Evolutionary conservation across 371 early-diverging fungal species (phyloP), one percentile per base, ranked within the genome.

Genomic region (Basidiobolus meristosporus): DNA sequence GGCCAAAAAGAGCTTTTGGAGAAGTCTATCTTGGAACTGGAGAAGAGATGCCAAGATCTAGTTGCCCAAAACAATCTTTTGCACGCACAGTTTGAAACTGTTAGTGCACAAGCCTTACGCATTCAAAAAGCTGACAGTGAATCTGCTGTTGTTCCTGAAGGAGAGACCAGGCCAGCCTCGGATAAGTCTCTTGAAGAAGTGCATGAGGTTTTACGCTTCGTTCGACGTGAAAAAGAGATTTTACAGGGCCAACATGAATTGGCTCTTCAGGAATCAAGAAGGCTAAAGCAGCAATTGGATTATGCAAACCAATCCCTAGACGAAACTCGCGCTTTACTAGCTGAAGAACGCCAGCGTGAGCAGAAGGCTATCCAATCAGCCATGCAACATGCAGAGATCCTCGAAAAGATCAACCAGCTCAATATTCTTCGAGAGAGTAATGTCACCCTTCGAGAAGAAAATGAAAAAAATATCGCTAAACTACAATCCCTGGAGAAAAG

Each of bases 381-480:
- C 40, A 30, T 59, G 17, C 62, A 68, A 50, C 65, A 77, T 36
- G 44, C 55, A 35, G 68, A 73, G 42, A 57, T 75, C 30, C 40
- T 71, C 46, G 68, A 66, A 39, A 71, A 73, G 57, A 53, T 71
- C 38, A 63, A 76, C 42, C 65, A 75, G 38, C 42, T 67, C 30
- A 64, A 62, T 46, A 42, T 80, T 16, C 49, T 82, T 29, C 70
- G 75, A 7, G 84, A 81, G 40, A 72, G 71, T 29, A 83, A 83
- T 49, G 48, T 62, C 4, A 67, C 68, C 2, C 52, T 83, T 38
- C 68, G 82, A 2, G 44, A 56, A 2, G 71, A 77, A 44, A 58
- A 61, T 22, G 58, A 63, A 33, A 53, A 54, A 1, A 43, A 55
- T 20, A 42, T 43, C 23, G 43, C 39, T 31, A 50, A 56, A 14